These are phyloP conservation scores for Fagopyrum esculentum DNA, from an alignment of 148 eudicot genomes.

Conservation along the genomic window DNA sequence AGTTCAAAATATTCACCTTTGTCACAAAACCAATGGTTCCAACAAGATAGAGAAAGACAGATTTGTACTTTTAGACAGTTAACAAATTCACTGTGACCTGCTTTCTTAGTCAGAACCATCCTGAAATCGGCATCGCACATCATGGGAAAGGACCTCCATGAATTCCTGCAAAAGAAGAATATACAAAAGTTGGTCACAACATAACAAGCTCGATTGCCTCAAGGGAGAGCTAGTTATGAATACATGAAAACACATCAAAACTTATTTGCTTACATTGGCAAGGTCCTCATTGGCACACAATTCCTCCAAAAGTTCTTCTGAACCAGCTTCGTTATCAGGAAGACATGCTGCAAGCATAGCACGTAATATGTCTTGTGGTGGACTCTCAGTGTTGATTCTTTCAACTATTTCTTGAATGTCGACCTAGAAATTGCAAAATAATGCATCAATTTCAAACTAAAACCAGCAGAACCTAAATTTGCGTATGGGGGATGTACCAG, in stretches of 20 bases:
- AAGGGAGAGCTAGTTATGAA: background rate
- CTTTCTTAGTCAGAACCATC: background rate
- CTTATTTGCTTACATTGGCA: conserved; percentile 9
- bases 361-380: conserved; percentile 10
- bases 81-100: background rate
- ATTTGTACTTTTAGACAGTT: background rate
- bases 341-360: conserved; percentile 6
- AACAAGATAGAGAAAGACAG: background rate
- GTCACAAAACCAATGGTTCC: background rate
- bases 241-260: background rate
- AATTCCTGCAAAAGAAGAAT: conserved; percentile 1
- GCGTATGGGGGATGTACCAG: background rate
- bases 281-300: conserved; percentile 10
- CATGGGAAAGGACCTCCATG: conserved; percentile 10
- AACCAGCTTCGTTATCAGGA: background rate
- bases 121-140: conserved; percentile 6
- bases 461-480: background rate
- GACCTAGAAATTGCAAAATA: conserved; percentile 6
- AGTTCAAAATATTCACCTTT: background rate
- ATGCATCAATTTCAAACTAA: background rate
- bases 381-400: conserved; percentile 3
- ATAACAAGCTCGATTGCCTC: background rate
- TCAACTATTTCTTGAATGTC: conserved; percentile 5
- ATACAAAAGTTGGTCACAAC: background rate
- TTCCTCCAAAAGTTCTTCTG: conserved; percentile 8